phyloP scores from a whole-genome alignment of 179 eudicot genomes.

The Carnegiea gigantea region DNA sequence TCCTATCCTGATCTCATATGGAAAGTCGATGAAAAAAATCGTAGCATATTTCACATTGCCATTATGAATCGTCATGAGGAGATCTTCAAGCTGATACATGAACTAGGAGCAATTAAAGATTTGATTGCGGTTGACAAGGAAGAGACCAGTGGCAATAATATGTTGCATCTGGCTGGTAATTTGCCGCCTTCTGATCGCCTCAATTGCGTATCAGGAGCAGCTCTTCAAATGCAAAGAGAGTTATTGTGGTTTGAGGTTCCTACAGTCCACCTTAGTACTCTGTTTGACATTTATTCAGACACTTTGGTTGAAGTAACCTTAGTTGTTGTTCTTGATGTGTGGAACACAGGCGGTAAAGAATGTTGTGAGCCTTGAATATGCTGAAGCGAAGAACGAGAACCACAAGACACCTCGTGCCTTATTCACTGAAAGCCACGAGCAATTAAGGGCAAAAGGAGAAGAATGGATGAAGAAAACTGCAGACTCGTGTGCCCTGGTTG shows the following conservation, averaged over 20 bases:
- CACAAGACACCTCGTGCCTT: conserved; percentile 7
- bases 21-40: conserved; percentile 35
- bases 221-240: conserved; percentile 43
- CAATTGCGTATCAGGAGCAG: conserved; percentile 36
- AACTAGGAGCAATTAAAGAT: conserved; percentile 29
- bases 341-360: conserved; percentile 17
- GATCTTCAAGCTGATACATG: conserved; percentile 36
- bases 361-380: conserved; percentile 17
- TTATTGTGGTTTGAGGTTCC: conserved; percentile 38
- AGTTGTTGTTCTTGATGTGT: not conserved
- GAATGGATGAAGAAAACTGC: conserved; percentile 22
- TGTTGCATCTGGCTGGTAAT: conserved; percentile 38
- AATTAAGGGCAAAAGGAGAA: conserved; percentile 7
- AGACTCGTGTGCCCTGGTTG: conserved; percentile 2
- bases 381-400: conserved; percentile 7
- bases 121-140: conserved; percentile 34
- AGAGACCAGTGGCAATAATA: conserved; percentile 20
- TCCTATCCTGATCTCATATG: conserved; percentile 38
- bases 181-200: conserved; percentile 35
- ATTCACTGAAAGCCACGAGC: conserved; percentile 8
- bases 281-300: not conserved
- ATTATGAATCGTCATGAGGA: conserved; percentile 36
- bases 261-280: not conserved
- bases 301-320: not conserved
- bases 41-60: conserved; percentile 36